Percentiles rank a stretch among this genome's conserved stretches.
Evolutionary conservation across 768 basidiomycete species (phyloP).

Genomic region (Rubroboletus pulcherrimus): DNA sequence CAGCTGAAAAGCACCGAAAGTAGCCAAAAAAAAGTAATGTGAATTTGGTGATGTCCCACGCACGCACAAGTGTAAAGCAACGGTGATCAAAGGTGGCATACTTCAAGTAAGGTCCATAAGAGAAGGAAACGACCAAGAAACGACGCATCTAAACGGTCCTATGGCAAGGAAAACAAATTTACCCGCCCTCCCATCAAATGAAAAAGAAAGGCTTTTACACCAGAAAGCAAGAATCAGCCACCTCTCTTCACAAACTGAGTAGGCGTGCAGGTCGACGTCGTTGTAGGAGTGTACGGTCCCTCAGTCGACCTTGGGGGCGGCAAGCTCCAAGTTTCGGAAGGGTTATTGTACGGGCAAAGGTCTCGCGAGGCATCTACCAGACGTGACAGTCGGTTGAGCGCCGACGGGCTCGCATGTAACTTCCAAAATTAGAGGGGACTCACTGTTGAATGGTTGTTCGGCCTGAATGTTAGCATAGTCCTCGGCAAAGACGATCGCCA

Average conservation of each 20-base stretch:
- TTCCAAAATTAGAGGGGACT: background rate
- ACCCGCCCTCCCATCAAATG: background rate
- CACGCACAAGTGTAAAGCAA: background rate
- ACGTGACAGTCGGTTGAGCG: background rate
- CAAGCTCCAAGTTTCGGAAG: slow-evolving; percentile 1
- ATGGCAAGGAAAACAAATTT: background rate
- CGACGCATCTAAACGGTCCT: background rate
- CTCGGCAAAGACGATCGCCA: slow-evolving; percentile 14
- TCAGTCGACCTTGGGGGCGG: slow-evolving; percentile 6
- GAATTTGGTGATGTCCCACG: background rate
- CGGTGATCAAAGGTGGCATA: background rate
- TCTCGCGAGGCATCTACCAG: background rate
- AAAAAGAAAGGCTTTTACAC: background rate
- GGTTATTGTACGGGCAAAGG: slow-evolving; percentile 9
- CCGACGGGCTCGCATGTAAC: background rate
- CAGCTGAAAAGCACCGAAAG: too few relatives aligned
- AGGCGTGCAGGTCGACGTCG: slow-evolving; percentile 1
- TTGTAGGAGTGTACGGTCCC: slow-evolving; percentile 5
- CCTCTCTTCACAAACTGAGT: background rate
- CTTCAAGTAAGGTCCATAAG: background rate
- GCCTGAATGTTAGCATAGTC: slow-evolving; percentile 3
- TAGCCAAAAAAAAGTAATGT: too few relatives aligned
- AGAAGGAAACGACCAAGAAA: background rate
- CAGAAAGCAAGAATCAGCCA: background rate
- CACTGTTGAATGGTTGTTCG: background rate